Base-by-base conservation (phyloP, 2,329 filamentous ascomycete species). In the Pseudopithomyces maydicus region DNA sequence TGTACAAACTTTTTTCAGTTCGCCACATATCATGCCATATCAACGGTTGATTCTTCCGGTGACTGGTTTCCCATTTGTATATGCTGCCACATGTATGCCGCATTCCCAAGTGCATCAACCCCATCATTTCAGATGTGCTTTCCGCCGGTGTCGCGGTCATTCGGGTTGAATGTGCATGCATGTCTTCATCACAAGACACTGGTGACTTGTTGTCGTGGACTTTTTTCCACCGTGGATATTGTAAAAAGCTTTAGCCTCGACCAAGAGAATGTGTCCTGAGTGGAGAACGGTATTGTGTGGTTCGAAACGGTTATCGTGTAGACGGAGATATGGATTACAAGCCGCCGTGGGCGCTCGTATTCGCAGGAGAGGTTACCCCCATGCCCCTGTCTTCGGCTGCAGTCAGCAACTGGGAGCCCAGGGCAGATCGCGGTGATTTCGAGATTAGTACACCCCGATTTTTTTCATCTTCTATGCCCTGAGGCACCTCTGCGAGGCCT, bases 181-280 rank as follows among this genome's bases (percentile, higher is more conserved):
- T n/a, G n/a, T n/a, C n/a, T n/a, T n/a, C n/a, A n/a, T n/a, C n/a
- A n/a, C n/a, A n/a, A n/a, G n/a, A n/a, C n/a, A n/a, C n/a, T n/a
- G n/a, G n/a, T n/a, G n/a, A n/a, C n/a, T n/a, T n/a, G n/a, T n/a
- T n/a, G n/a, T n/a, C n/a, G n/a, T n/a, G n/a, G n/a, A n/a, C n/a
- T n/a, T n/a, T n/a, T n/a, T n/a, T 33, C 4, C 14, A 12, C 22
- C n/a, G 19, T 54, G 54, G 36, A 56, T 59, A 12, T 26, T 2
- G 17, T 26, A 44, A 17, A 45, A 52, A 2, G 35, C n/a, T 12
- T 45, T 53, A 2, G 55, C 58, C 35, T 54, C 58, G 1, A 48
- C 38, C 14, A 58, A 61, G 6, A 46, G n/a, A 8, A 58, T 41
- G 44, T 61, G 58, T 45, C 58, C 55, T 5, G 58, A 49, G 15